Conservation (phyloP, 768 basidiomycete genomes). For the Myochromella boudieri region DNA sequence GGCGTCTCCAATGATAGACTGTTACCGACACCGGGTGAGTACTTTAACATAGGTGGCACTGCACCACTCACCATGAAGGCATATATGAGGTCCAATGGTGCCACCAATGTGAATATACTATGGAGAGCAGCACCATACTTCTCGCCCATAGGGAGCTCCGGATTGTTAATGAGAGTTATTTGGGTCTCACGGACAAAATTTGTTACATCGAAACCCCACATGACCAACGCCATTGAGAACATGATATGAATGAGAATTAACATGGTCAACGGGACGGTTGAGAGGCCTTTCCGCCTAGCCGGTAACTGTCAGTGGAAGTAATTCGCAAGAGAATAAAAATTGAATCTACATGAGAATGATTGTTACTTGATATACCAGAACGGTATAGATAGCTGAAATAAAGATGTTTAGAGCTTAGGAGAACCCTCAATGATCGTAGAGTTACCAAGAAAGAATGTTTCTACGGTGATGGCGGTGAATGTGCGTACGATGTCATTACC, state of each 20-base stretch:
- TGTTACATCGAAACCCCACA: conserved; percentile 9
- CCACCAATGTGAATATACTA: neutral
- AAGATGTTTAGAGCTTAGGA: neutral
- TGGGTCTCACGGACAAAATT: conserved; percentile 5
- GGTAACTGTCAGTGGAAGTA: neutral
- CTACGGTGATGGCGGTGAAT: conserved; percentile 7
- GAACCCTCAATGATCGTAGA: no score
- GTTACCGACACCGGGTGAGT: neutral
- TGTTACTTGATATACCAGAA: conserved; percentile 8
- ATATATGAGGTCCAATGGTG: conserved; percentile 4
- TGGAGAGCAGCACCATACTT: neutral
- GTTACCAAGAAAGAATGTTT: conserved; percentile 12
- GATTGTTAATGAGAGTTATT: conserved; percentile 3
- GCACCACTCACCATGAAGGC: conserved; percentile 5
- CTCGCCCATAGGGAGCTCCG: neutral
- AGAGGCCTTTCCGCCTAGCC: conserved; percentile 1
- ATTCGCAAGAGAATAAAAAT: neutral
- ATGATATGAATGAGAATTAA: conserved; percentile 1
- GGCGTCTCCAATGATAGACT: conserved; percentile 5
- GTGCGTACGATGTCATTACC: conserved; percentile 10
- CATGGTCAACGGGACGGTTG: conserved; percentile 1
- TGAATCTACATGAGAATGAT: conserved; percentile 5
- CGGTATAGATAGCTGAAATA: conserved; percentile 6
- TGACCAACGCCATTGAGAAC: conserved; percentile 2
- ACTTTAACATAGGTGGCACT: neutral